These are phyloP conservation scores for Lactarius hatsudake DNA, from an alignment of 768 basidiomycete genomes.

Conservation along the genomic window DNA sequence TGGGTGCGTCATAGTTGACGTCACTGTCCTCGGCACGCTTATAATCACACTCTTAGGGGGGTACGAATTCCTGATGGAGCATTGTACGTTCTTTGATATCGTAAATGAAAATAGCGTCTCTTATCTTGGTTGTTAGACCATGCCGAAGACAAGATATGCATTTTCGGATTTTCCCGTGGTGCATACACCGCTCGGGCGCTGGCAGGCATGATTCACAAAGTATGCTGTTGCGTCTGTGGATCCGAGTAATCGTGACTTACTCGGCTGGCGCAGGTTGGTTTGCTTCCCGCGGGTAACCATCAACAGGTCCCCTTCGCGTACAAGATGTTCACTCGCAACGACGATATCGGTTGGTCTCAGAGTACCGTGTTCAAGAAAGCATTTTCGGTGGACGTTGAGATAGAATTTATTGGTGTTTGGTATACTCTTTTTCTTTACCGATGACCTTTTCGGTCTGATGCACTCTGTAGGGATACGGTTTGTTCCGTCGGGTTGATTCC, in stretches of 20 bases:
- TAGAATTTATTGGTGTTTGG: slow-evolving; percentile 77
- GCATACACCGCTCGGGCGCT: slow-evolving; percentile 69
- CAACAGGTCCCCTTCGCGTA: slow-evolving; percentile 80
- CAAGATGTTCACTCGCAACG: slow-evolving; percentile 64
- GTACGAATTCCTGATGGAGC: slow-evolving; percentile 78
- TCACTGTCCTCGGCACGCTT: neutral
- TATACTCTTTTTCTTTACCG: slow-evolving; percentile 29
- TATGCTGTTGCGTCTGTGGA: slow-evolving; percentile 27
- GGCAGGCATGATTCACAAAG: slow-evolving; percentile 75
- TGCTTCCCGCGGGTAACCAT: slow-evolving; percentile 66
- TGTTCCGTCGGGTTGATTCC: slow-evolving; percentile 65
- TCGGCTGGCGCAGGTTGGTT: slow-evolving; percentile 49
- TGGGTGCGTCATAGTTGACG: slow-evolving; percentile 44
- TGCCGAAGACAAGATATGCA: slow-evolving; percentile 68
- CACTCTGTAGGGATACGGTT: slow-evolving; percentile 61
- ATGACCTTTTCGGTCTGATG: slow-evolving; percentile 2
- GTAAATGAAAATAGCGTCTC: neutral
- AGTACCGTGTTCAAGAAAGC: slow-evolving; percentile 69
- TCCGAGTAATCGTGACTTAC: neutral
- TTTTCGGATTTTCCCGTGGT: slow-evolving; percentile 81
- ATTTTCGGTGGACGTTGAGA: slow-evolving; percentile 70
- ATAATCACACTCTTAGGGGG: slow-evolving; percentile 44
- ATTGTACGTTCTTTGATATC: slow-evolving; percentile 43
- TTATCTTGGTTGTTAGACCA: slow-evolving; percentile 43
- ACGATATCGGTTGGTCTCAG: slow-evolving; percentile 58